Percentiles rank a stretch among this genome's conserved stretches.
phyloP scores from a whole-genome alignment of 2,329 filamentous ascomycete genomes.

The Penicillium sp. region DNA sequence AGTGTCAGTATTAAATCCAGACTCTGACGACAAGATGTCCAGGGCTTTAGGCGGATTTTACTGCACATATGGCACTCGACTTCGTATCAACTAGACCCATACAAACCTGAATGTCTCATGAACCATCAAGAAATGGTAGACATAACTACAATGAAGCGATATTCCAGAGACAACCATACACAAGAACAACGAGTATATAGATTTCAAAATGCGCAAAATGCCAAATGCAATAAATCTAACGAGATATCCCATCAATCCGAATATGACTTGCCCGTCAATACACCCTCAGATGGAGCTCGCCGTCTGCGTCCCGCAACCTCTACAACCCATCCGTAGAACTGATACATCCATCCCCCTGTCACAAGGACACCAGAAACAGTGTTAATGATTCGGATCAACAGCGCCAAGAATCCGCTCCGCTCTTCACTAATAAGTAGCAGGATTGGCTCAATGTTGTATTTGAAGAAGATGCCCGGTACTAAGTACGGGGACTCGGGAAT shows the following conservation, averaged over 20 bases:
- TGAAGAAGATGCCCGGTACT: conserved; percentile 92
- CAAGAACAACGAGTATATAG: no score
- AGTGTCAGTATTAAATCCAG: no score
- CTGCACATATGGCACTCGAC: no score
- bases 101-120: no score
- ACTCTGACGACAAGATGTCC: no score
- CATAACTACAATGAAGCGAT: no score
- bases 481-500: conserved; percentile 53
- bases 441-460: conserved; percentile 98
- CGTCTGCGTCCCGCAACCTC: conserved; percentile 46
- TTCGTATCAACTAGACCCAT: no score
- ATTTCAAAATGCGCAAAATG: no score
- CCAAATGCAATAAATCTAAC: no score
- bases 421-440: conserved; percentile 78
- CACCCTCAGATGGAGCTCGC: conserved; percentile 42
- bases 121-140: no score
- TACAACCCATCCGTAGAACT: conserved; percentile 67
- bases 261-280: conserved; percentile 43
- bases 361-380: conserved; percentile 86
- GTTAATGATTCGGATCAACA: conserved; percentile 81
- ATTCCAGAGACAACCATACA: no score
- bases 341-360: conserved; percentile 88
- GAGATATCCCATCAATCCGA: conserved; percentile 26
- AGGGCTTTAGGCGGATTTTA: no score
- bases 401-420: conserved; percentile 65